Base-by-base conservation (phyloP, 148 eudicot species). In the Fagopyrum homotropicum region DNA sequence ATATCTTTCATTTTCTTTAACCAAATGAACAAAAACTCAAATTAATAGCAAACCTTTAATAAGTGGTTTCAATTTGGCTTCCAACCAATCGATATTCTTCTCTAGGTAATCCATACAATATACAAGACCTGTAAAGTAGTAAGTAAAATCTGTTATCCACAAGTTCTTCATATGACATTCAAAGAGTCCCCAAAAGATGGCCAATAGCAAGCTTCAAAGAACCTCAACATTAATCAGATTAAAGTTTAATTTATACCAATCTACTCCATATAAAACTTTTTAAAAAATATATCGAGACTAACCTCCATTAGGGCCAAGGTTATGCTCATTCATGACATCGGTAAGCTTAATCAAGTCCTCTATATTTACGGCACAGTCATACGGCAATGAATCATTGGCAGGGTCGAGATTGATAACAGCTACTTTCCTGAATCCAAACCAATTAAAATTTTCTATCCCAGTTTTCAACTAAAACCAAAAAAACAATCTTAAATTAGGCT, bases 241-340 rank as follows among this genome's bases (percentile, higher is more conserved):
- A 49, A 8, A 8, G 12, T 49, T 12, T 49, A 49, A 49, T 49
- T 8, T 49, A 8, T 12, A 49, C 9, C 0, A 6, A 54, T 44
- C 46, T 15, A 8, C 66, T 17, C 35, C 4, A 60, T 15, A 9
- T 16, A 26, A n/a, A 60, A 17, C 9, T 60, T 26, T 15, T n/a
- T 60, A 60, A 16, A 22, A 22, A 22, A 22, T 22, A 26, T 11
- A 60, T 7, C 16, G 7, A 73, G 10, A 9, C 88, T 81, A 48
- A 94, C 98, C 98, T 88, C 98, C 98, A 85, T 94, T 92, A 52
- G 98, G 98, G 71, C 98, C 98, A 77, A 94, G 98, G 15, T 96
- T 86, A 78, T 94, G 98, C 85, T 92, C 92, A 79, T 69, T 84
- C 98, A 94, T 94, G 66, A 91, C 97, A 87, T 94, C 96, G 75